Percentiles rank a stretch among this genome's conserved stretches.
Evolutionary conservation across 305 asterid species (phyloP).

Genomic region (Ajuga reptans): DNA sequence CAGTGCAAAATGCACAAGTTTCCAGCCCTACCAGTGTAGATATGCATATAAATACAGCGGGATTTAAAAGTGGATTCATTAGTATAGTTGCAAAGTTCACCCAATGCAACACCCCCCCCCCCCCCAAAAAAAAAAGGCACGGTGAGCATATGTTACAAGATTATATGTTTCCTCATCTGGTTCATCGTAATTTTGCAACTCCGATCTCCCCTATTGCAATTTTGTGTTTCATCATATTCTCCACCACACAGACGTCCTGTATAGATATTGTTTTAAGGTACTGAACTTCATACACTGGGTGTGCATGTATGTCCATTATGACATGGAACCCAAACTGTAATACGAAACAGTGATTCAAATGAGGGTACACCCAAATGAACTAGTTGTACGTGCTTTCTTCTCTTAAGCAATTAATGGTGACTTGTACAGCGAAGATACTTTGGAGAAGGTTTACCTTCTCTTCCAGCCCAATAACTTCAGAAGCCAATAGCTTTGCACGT

Average conservation of each 20-base stretch:
- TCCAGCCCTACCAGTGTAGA: not conserved
- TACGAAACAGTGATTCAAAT: not conserved
- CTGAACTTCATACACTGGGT: not conserved
- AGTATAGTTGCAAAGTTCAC: not conserved
- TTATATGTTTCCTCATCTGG: not conserved
- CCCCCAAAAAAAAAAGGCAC: not conserved
- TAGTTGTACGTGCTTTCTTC: not conserved
- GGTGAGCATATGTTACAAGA: not conserved
- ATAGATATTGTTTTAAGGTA: not conserved
- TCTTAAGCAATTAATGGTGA: not conserved
- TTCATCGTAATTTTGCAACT: not conserved
- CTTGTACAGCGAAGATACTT: slow-evolving; percentile 2
- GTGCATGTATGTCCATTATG: not conserved
- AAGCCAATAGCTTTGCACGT: slow-evolving; percentile 83
- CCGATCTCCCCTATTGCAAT: not conserved
- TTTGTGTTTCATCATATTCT: not conserved
- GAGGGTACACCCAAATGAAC: slow-evolving; percentile 5
- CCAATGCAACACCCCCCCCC: not conserved
- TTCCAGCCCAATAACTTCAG: slow-evolving; percentile 96
- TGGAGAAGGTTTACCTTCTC: slow-evolving; percentile 59
- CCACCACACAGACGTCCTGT: not conserved
- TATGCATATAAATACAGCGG: not conserved
- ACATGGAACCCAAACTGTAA: not conserved
- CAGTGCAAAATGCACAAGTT: not conserved
- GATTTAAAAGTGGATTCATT: not conserved